phyloP scores from a whole-genome alignment of 2,329 filamentous ascomycete genomes.

The Monosporascus sp. region DNA sequence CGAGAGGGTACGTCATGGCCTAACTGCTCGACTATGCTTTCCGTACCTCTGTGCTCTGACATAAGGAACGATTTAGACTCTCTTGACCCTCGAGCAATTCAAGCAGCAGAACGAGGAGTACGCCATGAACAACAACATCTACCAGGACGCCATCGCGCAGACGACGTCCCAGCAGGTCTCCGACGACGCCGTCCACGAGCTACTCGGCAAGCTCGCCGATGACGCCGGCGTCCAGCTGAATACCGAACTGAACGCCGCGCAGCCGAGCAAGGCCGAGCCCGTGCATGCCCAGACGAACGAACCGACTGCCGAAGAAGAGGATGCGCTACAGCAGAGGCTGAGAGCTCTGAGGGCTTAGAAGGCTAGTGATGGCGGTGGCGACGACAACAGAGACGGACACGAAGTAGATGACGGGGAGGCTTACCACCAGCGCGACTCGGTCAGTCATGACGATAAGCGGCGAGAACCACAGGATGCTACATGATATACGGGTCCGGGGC shows the following conservation, averaged over 20 bases:
- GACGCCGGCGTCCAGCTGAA: conserved; percentile 80
- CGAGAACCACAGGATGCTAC: neutral
- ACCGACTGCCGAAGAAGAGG: conserved; percentile 72
- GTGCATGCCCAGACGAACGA: conserved; percentile 46
- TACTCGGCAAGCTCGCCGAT: conserved; percentile 81
- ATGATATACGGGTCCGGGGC: neutral
- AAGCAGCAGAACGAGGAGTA: conserved; percentile 59
- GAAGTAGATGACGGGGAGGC: neutral
- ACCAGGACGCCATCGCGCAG: conserved; percentile 78
- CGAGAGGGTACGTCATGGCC: conserved; percentile 39
- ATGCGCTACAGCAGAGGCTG: conserved; percentile 61
- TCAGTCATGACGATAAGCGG: neutral
- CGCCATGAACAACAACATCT: conserved; percentile 64
- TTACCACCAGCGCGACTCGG: too few species aligned
- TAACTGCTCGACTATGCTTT: neutral
- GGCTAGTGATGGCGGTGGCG: conserved; percentile 3
- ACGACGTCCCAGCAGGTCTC: conserved; percentile 68
- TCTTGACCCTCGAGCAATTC: conserved; percentile 56
- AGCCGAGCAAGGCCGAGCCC: conserved; percentile 53
- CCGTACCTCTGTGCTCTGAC: conserved; percentile 2
- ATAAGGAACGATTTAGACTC: conserved; percentile 33
- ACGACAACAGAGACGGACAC: neutral
- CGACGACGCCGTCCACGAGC: conserved; percentile 79
- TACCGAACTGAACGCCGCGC: conserved; percentile 61
- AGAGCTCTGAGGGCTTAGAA: conserved; percentile 47